These are phyloP conservation scores for Brassica cretica DNA, from an alignment of 345 rosid genomes.

Conservation along the genomic window DNA sequence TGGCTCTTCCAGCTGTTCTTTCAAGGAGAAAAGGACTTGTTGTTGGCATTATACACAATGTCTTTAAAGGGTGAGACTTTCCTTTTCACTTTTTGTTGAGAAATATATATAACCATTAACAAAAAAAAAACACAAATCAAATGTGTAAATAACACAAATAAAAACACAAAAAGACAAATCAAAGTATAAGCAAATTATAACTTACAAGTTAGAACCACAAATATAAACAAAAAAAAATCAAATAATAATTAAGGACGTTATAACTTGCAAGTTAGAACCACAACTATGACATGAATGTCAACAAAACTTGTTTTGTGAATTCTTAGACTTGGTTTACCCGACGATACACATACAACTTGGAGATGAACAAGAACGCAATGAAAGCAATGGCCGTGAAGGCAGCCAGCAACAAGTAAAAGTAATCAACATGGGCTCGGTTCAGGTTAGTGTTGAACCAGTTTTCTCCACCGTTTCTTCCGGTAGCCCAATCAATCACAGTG, in stretches of 20 bases:
- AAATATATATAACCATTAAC: neutral
- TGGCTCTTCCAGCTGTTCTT: neutral
- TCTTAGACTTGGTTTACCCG: conserved; percentile 23
- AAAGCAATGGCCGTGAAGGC: conserved; percentile 47
- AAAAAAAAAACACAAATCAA: neutral
- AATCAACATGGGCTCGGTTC: conserved; percentile 60
- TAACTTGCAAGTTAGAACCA: neutral
- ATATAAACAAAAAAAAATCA: neutral
- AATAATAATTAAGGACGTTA: neutral
- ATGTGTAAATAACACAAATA: neutral
- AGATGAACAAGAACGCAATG: conserved; percentile 39
- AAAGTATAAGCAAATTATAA: neutral
- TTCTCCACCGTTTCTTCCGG: conserved; percentile 34
- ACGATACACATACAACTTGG: conserved; percentile 50
- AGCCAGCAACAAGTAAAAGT: conserved; percentile 71
- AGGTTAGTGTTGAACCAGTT: conserved; percentile 74
- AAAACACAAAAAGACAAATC: neutral
- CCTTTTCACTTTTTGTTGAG: neutral
- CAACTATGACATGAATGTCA: neutral
- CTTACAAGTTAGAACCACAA: conserved; percentile 3
- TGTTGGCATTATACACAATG: neutral
- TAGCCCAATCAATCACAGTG: conserved; percentile 51
- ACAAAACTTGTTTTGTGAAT: neutral
- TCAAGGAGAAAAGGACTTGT: neutral
- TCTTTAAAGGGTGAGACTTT: neutral